These are phyloP conservation scores for Lachnellula subtilissima DNA, from an alignment of 2,329 filamentous ascomycete species.

Conservation along the genomic window DNA sequence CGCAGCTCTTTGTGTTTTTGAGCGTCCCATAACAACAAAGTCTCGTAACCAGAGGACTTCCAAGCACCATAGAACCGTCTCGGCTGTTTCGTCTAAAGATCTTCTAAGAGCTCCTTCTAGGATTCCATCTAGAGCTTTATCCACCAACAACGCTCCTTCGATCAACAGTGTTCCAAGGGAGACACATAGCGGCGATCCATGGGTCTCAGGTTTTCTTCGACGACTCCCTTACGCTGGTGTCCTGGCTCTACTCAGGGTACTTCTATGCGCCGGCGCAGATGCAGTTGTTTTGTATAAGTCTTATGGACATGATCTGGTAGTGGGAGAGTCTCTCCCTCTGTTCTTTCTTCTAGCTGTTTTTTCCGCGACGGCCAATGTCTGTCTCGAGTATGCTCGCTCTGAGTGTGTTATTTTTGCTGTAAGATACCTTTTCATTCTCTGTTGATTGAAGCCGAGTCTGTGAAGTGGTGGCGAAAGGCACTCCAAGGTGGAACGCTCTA, in stretches of 20 bases:
- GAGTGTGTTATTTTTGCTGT: not conserved
- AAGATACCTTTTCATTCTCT: not conserved
- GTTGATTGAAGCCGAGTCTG: not conserved
- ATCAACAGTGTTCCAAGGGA: not conserved
- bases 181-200: not conserved
- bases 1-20: not conserved
- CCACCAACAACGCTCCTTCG: too few species aligned
- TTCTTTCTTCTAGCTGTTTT: slow-evolving; percentile 3
- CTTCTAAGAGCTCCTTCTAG: not conserved
- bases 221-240: not conserved
- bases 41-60: not conserved
- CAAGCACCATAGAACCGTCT: not conserved
- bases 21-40: not conserved
- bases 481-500: not conserved
- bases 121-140: too few species aligned
- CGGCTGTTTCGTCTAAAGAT: not conserved
- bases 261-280: slow-evolving; percentile 1
- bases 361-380: not conserved
- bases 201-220: not conserved
- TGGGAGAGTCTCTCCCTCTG: not conserved
- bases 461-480: slow-evolving; percentile 6
- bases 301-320: not conserved
- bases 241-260: not conserved
- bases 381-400: slow-evolving; percentile 1
- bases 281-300: not conserved